Evolutionary conservation across 257 asterid species (phyloP).

Genomic region (Penstemon barbatus): DNA sequence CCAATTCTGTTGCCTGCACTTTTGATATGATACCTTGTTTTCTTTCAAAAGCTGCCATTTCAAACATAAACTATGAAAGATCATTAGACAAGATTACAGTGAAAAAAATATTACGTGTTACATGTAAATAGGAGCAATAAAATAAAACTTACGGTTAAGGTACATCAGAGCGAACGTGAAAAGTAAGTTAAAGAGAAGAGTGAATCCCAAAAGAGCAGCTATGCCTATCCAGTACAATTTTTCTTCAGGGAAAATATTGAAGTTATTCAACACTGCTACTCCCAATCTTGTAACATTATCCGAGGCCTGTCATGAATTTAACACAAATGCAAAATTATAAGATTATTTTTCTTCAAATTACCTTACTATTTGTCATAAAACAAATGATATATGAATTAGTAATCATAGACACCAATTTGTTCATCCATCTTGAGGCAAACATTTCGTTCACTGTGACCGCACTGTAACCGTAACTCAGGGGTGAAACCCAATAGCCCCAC

Average conservation of each 20-base stretch:
- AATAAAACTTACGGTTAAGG: conserved; percentile 50
- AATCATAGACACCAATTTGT: conserved; percentile 34
- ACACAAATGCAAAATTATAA: neutral
- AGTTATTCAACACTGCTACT: conserved; percentile 40
- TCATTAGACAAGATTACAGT: conserved; percentile 1
- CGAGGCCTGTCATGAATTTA: conserved; percentile 35
- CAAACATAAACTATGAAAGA: neutral
- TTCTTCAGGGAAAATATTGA: conserved; percentile 41
- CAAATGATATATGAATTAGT: neutral
- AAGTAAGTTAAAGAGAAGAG: conserved; percentile 49
- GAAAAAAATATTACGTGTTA: neutral
- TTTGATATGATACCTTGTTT: conserved; percentile 54
- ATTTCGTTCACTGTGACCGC: conserved; percentile 58
- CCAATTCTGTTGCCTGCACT: conserved; percentile 48
- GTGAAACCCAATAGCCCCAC: conserved; percentile 73
- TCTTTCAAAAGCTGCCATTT: conserved; percentile 45
- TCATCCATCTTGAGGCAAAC: conserved; percentile 66
- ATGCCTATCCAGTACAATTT: conserved; percentile 72
- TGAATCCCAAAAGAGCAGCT: conserved; percentile 53
- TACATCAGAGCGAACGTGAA: conserved; percentile 58
- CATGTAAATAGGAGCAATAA: conserved; percentile 2
- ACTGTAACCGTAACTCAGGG: conserved; percentile 54
- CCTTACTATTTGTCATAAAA: neutral
- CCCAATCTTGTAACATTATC: conserved; percentile 43
- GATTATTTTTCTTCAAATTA: neutral